Evolutionary conservation across 345 rosid genomes (phyloP).

Genomic region (Acer negundo): DNA sequence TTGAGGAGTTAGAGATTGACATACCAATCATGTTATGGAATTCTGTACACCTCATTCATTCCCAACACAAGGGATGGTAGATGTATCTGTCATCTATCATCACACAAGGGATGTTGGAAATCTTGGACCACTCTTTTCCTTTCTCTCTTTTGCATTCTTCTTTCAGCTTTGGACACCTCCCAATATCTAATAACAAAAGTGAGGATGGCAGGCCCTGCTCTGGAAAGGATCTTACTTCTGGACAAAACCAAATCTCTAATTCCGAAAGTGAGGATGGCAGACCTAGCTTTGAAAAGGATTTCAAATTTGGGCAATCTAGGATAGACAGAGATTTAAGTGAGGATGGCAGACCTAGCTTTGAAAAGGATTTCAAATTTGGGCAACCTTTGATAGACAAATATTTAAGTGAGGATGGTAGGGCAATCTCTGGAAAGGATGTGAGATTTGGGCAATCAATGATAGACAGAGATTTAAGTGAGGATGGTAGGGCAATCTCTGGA

Average conservation of each 20-base stretch:
- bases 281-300: conserved; percentile 3
- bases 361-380: conserved; percentile 11
- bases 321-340: neutral
- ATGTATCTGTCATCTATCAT: neutral
- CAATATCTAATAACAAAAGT: neutral
- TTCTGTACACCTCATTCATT: too few relatives aligned
- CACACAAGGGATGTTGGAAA: conserved; percentile 24
- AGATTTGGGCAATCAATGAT: conserved; percentile 10
- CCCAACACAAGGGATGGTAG: neutral
- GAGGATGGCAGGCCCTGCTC: neutral
- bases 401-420: conserved; percentile 4
- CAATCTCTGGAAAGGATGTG: conserved; percentile 11
- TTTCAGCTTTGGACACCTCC: conserved; percentile 8
- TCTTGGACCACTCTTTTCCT: conserved; percentile 24
- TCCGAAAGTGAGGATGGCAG: neutral
- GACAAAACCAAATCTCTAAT: accelerated
- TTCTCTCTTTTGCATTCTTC: conserved; percentile 18
- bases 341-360: neutral
- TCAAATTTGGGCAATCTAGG: neutral
- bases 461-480: conserved; percentile 4
- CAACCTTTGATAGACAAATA: neutral
- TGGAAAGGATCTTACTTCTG: neutral
- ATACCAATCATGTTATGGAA: too few relatives aligned
- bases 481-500: conserved; percentile 1
- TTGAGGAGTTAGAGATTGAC: too few relatives aligned